Base-by-base conservation (phyloP, 306 rosid species). In the Cyamopsis tetragonoloba region DNA sequence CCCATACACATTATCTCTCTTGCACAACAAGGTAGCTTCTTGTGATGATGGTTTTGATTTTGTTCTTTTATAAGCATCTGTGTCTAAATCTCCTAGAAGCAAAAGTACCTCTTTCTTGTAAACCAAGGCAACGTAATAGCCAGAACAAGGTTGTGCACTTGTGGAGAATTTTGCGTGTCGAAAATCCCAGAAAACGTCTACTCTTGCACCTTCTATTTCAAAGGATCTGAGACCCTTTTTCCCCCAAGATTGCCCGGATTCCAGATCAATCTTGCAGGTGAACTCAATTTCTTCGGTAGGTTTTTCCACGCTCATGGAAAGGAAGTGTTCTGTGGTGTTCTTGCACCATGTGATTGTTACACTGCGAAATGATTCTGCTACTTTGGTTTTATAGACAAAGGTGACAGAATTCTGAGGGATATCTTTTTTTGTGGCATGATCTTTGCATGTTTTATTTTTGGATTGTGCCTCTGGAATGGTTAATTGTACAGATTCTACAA, bases 111-210 rank as follows among this genome's bases (percentile, higher is more conserved):
- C 83, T 77, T 85, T 76, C 49, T 62, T 75, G 66, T 69, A 75
- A 34, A 84, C 83, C 83, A 89, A 46, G 71, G 82, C 81, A 49
- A 89, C 83, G 28, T 89, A 86, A 68, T 86, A 89, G 66, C 82
- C 77, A 0, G 88, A 84, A 35, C 53, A 66, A 60, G 92, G 88
- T 6, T 72, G 80, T 1, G 86, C 79, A 39, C 7, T 4, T 47
- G 38, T 17, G 30, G 77, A 51, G 71, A 89, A 82, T 71, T 80
- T 71, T 0, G 80, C 81, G 1, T 35, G 78, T 13, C 90, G 73
- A 15, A 89, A 79, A 74, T 84, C 96, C 92, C 96, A 89, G 51
- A 59, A 86, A 43, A 84, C 31, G 19, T 86, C 90, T 3, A 76
- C 76, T 44, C 85, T 61, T 35, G 74, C 46, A 23, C 87, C 85